Percentiles rank a stretch among this genome's conserved stretches.
Evolutionary conservation across 768 basidiomycete species (phyloP).

Genomic region (Lepiota subincarnata): DNA sequence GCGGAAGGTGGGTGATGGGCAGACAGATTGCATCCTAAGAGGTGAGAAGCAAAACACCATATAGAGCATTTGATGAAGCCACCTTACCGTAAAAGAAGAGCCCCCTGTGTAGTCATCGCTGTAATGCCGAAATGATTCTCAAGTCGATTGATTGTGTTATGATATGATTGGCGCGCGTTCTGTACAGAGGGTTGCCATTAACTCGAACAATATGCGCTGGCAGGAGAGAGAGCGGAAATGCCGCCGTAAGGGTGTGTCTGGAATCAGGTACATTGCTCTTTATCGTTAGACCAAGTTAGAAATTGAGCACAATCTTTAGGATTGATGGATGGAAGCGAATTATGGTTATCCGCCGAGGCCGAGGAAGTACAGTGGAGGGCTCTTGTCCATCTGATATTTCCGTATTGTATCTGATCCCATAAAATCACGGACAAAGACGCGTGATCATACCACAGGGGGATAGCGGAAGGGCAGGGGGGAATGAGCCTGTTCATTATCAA

Average conservation of each 20-base stretch:
- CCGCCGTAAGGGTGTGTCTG: no score
- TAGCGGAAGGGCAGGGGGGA: neutral
- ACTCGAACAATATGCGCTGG: no score
- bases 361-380: neutral
- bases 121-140: slow-evolving; percentile 3
- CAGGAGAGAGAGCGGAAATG: neutral
- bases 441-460: neutral
- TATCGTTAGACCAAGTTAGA: neutral
- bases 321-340: neutral
- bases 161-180: neutral
- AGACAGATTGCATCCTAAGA: slow-evolving; percentile 9
- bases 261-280: neutral
- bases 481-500: no score
- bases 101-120: neutral
- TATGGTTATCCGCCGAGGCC: slow-evolving; percentile 6
- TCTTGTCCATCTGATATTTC: slow-evolving; percentile 1
- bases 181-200: neutral
- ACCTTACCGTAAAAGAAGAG: neutral
- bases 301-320: neutral
- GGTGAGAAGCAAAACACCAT: slow-evolving; percentile 4
- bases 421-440: neutral
- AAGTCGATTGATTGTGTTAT: slow-evolving; percentile 10
- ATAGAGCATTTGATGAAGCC: neutral
- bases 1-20: slow-evolving; percentile 8
- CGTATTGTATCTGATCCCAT: slow-evolving; percentile 1